These are phyloP conservation scores for Globisporangium apiculatum DNA, from an alignment of 352 stramenopile species.

Conservation along the genomic window DNA sequence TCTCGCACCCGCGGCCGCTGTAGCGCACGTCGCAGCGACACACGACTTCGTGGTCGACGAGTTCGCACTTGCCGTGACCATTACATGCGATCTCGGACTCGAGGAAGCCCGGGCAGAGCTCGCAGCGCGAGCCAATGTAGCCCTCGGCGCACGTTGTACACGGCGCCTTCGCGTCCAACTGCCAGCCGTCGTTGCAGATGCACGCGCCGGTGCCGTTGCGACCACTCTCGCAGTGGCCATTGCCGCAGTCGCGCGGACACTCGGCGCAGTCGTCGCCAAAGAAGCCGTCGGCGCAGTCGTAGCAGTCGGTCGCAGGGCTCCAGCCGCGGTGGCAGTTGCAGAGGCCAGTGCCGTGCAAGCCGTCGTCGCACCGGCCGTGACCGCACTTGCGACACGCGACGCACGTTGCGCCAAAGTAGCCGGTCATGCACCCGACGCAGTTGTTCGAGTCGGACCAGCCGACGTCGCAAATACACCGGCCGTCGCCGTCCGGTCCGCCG, in stretches of 20 bases:
- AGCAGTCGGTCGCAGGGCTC: conserved; percentile 69
- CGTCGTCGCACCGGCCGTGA: conserved; percentile 75
- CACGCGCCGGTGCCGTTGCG: conserved; percentile 74
- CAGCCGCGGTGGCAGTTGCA: conserved; percentile 82
- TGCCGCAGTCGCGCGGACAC: conserved; percentile 65
- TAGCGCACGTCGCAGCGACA: conserved; percentile 75
- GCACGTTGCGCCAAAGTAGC: conserved; percentile 75
- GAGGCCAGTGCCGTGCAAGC: conserved; percentile 57
- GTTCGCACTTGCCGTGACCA: conserved; percentile 60
- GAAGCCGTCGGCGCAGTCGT: conserved; percentile 77
- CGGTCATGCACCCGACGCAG: conserved; percentile 81
- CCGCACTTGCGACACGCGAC: conserved; percentile 69
- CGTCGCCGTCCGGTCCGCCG: conserved; percentile 71
- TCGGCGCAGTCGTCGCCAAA: conserved; percentile 63
- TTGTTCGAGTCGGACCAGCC: conserved; percentile 87
- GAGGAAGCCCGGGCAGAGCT: conserved; percentile 63
- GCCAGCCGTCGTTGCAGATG: conserved; percentile 68
- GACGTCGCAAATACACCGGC: conserved; percentile 76
- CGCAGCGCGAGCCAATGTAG: conserved; percentile 65
- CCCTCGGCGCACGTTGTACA: conserved; percentile 72
- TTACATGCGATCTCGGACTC: conserved; percentile 69
- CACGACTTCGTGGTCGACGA: conserved; percentile 39
- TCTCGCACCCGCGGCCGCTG: conserved; percentile 61
- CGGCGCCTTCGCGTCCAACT: conserved; percentile 45
- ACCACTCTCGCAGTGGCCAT: conserved; percentile 72